Conservation (phyloP, 2,329 filamentous ascomycete genomes). For the Grosmannia serpens region DNA sequence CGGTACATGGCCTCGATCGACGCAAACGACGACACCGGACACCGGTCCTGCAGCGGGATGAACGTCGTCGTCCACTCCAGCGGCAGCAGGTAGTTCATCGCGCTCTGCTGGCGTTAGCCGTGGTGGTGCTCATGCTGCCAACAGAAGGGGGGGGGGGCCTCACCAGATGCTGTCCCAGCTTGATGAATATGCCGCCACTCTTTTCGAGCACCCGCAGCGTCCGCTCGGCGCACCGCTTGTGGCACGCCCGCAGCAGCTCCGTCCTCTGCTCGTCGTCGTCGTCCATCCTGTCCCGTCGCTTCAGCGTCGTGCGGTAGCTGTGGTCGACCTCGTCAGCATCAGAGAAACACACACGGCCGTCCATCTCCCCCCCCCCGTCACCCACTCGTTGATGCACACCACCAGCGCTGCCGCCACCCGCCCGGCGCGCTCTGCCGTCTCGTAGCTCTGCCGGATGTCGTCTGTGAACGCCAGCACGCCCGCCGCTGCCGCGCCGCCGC, state of each 20-base stretch:
- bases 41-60: constrained; percentile 89
- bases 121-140: neutral
- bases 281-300: constrained; percentile 48
- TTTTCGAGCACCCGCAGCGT: constrained; percentile 81
- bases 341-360: rapidly evolving
- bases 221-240: constrained; percentile 82
- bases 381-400: constrained; percentile 80
- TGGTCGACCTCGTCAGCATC: neutral
- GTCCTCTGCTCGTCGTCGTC: constrained; percentile 53
- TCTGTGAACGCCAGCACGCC: constrained; percentile 44
- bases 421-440: constrained; percentile 64
- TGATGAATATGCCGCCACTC: constrained; percentile 98
- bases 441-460: constrained; percentile 66
- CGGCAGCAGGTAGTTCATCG: constrained; percentile 89
- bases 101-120: constrained; percentile 44
- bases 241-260: constrained; percentile 67
- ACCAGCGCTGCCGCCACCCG: constrained; percentile 65
- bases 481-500: constrained; percentile 34
- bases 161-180: constrained; percentile 86
- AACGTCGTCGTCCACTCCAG: constrained; percentile 92
- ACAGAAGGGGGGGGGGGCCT: constrained; percentile 8
- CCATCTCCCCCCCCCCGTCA: neutral
- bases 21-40: constrained; percentile 79
- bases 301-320: constrained; percentile 82
- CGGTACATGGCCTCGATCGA: constrained; percentile 82